Conservation (phyloP, 148 eudicot genomes). For the Oxyria digyna region DNA sequence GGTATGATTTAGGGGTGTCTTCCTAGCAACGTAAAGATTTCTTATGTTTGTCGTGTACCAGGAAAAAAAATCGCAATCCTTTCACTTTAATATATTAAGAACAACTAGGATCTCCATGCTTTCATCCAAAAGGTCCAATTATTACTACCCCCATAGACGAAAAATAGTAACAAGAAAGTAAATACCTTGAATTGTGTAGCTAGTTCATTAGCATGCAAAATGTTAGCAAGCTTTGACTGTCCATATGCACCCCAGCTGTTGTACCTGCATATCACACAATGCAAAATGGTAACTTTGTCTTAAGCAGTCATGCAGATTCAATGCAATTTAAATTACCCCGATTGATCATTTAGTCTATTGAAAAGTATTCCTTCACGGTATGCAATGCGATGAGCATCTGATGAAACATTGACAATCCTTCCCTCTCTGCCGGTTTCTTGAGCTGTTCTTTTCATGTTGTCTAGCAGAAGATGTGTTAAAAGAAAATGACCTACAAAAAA, state of each 20-base stretch:
- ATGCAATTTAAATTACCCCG: conserved; percentile 18
- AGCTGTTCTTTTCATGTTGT: conserved; percentile 62
- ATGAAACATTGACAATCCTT: conserved; percentile 72
- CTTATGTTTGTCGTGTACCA: too few species aligned
- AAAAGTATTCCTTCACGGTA: conserved; percentile 74
- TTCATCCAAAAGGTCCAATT: too few species aligned
- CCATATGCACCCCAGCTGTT: conserved; percentile 41
- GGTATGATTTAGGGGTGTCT: too few species aligned
- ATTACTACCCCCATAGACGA: too few species aligned
- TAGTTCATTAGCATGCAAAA: conserved; percentile 47
- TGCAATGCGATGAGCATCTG: conserved; percentile 48
- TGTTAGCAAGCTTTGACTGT: conserved; percentile 53
- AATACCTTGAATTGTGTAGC: conserved; percentile 33
- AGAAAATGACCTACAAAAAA: conserved; percentile 75
- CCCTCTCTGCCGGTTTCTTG: conserved; percentile 44
- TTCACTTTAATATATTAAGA: too few species aligned
- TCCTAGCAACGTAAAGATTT: too few species aligned
- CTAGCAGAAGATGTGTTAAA: conserved; percentile 52
- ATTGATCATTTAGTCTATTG: conserved; percentile 41
- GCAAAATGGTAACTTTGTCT: not conserved
- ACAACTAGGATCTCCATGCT: too few species aligned
- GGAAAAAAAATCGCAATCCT: too few species aligned
- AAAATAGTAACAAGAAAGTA: too few species aligned
- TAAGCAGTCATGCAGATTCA: not conserved
- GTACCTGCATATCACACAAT: conserved; percentile 16